Conservation (phyloP, 2,329 filamentous ascomycete species). For the Aspergillus viridinutans region DNA sequence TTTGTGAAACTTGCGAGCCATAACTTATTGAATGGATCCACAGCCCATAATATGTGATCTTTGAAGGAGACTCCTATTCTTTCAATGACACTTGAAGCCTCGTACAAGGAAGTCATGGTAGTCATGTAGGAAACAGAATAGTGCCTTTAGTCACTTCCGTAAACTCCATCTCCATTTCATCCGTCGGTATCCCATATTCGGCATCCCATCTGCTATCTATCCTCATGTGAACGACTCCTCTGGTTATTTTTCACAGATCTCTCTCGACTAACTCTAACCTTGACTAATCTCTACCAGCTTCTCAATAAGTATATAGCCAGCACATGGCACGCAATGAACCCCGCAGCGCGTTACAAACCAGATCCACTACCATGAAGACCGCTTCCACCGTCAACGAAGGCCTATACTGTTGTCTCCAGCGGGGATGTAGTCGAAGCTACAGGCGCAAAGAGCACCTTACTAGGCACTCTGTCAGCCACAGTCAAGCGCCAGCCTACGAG, state of each 20-base stretch:
- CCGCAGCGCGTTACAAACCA: too few species aligned
- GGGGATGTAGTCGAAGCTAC: conserved; percentile 18
- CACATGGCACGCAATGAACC: too few species aligned
- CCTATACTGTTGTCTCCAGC: conserved; percentile 12
- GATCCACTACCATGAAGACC: neutral
- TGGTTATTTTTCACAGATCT: neutral
- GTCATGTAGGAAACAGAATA: too few species aligned
- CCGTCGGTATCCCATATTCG: neutral
- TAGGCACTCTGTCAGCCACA: conserved; percentile 13
- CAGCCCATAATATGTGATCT: too few species aligned
- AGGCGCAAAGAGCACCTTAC: conserved; percentile 22
- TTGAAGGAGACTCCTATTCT: too few species aligned
- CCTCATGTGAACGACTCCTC: neutral
- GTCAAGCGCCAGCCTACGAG: conserved; percentile 1
- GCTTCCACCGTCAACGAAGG: neutral
- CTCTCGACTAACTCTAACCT: too few species aligned
- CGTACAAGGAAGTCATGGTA: too few species aligned
- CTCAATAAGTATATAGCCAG: too few species aligned
- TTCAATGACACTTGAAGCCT: too few species aligned
- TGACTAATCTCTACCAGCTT: too few species aligned
- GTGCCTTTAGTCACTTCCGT: neutral
- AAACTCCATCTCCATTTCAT: neutral
- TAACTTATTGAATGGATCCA: too few species aligned
- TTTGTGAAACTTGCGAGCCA: too few species aligned
- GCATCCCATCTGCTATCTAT: neutral